Percentiles rank a stretch among this genome's conserved stretches.
Evolutionary conservation across 345 rosid genomes (phyloP).

Genomic region (Microcos paniculata): DNA sequence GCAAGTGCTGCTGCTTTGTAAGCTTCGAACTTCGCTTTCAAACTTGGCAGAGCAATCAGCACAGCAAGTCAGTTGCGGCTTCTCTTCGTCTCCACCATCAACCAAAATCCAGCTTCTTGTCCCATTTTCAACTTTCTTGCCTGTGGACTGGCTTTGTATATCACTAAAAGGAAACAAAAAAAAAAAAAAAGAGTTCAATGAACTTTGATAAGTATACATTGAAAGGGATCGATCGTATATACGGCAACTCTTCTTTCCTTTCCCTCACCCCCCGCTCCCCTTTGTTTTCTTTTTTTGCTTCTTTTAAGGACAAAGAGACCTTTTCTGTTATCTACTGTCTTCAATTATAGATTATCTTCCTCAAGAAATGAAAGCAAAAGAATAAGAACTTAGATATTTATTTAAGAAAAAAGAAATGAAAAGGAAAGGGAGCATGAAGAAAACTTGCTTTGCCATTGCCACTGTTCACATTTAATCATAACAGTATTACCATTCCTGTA

Average conservation of each 20-base stretch:
- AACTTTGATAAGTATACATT: neutral
- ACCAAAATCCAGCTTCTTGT: constrained; percentile 32
- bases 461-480: neutral
- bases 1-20: constrained; percentile 26
- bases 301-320: neutral
- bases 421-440: neutral
- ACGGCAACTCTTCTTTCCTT: neutral
- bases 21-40: constrained; percentile 42
- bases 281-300: neutral
- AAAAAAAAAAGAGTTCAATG: neutral
- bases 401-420: neutral
- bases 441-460: neutral
- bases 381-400: neutral
- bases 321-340: neutral
- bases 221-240: neutral
- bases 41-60: constrained; percentile 51
- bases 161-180: constrained; percentile 31
- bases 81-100: constrained; percentile 32
- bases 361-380: neutral
- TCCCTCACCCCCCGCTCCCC: neutral
- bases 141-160: constrained; percentile 34
- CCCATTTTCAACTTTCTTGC: constrained; percentile 44
- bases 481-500: neutral
- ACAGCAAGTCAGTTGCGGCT: constrained; percentile 45
- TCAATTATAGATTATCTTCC: neutral